Percentiles rank a stretch among this genome's conserved stretches.
phyloP scores from a whole-genome alignment of 345 rosid genomes.

The Citrus inodora region DNA sequence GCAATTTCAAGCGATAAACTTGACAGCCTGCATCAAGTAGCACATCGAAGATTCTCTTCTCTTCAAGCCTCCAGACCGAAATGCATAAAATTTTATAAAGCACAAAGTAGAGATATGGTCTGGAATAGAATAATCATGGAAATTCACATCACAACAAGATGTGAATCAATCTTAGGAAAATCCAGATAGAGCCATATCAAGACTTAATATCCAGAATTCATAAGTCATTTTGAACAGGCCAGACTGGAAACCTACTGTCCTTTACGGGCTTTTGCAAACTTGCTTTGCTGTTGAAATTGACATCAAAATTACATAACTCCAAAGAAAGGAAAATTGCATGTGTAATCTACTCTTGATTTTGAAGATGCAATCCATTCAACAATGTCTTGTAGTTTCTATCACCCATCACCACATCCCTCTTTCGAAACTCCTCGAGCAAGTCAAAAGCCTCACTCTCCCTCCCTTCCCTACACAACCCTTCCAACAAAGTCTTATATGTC shows the following conservation, averaged over 20 bases:
- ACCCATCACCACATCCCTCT: constrained; percentile 63
- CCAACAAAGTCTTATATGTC: constrained; percentile 80
- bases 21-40: background rate
- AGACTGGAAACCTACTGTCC: background rate
- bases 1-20: background rate
- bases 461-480: constrained; percentile 67
- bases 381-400: constrained; percentile 54
- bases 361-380: constrained; percentile 51
- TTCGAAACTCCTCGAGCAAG: constrained; percentile 73
- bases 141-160: background rate
- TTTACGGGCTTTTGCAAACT: background rate
- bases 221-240: background rate
- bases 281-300: background rate
- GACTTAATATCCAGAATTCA: background rate
- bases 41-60: background rate
- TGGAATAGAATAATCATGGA: background rate
- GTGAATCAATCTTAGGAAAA: background rate
- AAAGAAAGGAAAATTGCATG: background rate
- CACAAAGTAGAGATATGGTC: too few relatives aligned
- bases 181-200: background rate
- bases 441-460: constrained; percentile 64
- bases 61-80: background rate
- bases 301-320: background rate
- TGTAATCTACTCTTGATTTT: constrained; percentile 33
- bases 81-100: background rate